These are phyloP conservation scores for Triticum turgidum DNA, from an alignment of 176 grass and related monocot genomes.

Conservation along the genomic window DNA sequence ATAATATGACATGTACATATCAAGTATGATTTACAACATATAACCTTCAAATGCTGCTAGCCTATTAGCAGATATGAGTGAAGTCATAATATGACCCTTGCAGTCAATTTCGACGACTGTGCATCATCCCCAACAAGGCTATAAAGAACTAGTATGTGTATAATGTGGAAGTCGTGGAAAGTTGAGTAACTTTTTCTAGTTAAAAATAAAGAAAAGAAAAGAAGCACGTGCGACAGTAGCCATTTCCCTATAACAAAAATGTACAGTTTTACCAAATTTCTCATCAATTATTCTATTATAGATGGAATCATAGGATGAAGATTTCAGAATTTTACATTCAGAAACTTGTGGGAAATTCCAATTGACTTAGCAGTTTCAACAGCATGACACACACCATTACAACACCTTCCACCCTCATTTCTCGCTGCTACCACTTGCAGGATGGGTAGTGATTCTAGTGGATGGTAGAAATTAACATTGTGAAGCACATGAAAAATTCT, in stretches of 20 bases:
- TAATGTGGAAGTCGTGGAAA: too few relatives aligned
- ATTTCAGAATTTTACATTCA: too few relatives aligned
- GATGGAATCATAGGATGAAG: too few relatives aligned
- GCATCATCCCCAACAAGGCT: background rate
- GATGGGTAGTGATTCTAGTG: background rate
- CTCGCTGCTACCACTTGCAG: background rate
- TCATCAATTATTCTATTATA: too few relatives aligned
- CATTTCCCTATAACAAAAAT: too few relatives aligned
- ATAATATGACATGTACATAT: background rate
- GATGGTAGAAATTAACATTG: background rate
- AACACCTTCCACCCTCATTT: background rate
- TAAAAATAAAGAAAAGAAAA: too few relatives aligned
- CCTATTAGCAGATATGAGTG: constrained; percentile 4
- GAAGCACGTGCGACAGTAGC: too few relatives aligned
- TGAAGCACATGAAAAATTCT: background rate
- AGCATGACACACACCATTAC: too few relatives aligned
- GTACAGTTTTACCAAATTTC: too few relatives aligned
- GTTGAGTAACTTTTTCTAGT: too few relatives aligned
- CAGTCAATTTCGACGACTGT: background rate
- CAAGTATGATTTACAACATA: background rate
- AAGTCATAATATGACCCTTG: constrained; percentile 4
- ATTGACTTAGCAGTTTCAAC: too few relatives aligned
- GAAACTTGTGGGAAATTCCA: too few relatives aligned
- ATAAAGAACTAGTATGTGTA: background rate
- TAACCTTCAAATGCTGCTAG: constrained; percentile 8